Evolutionary conservation across 805 yeast species (phyloP).

Genomic region (Metschnikowia proteae): DNA sequence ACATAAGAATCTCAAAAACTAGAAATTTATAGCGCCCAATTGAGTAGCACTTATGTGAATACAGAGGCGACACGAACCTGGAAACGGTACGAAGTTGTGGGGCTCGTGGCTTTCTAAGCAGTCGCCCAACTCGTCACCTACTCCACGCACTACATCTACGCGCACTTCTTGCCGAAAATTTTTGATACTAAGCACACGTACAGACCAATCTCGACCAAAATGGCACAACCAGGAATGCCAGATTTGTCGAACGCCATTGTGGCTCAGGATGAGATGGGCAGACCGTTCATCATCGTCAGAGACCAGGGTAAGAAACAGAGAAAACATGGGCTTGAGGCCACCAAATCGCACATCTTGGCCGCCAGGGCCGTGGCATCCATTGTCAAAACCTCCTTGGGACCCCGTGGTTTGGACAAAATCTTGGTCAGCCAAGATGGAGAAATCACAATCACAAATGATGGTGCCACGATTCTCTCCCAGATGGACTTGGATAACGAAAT

Average conservation of each 20-base stretch:
- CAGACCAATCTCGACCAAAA: conserved; percentile 5
- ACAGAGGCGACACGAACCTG: too few relatives aligned
- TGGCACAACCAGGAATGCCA: conserved; percentile 49
- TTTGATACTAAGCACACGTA: conserved; percentile 3
- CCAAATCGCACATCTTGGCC: conserved; percentile 84
- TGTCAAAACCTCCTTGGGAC: conserved; percentile 90
- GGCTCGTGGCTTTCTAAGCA: neutral
- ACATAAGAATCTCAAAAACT: too few relatives aligned
- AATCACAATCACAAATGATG: conserved; percentile 96
- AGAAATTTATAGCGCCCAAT: too few relatives aligned
- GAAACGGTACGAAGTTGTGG: neutral
- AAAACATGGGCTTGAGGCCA: conserved; percentile 47
- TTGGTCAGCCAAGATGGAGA: conserved; percentile 95
- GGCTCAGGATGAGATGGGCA: conserved; percentile 99
- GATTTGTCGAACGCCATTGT: conserved; percentile 97
- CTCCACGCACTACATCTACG: conserved; percentile 4
- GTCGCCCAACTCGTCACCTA: neutral
- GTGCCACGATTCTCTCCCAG: conserved; percentile 93
- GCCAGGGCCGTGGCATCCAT: conserved; percentile 93
- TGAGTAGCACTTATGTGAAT: too few relatives aligned
- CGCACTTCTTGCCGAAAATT: conserved; percentile 6
- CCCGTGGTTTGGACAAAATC: conserved; percentile 97
- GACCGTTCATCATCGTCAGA: conserved; percentile 96
- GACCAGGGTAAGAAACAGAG: conserved; percentile 77
- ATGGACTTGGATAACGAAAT: conserved; percentile 96